Percentiles rank a stretch among this genome's conserved stretches.
Evolutionary conservation across 2,329 filamentous ascomycete species (phyloP).

Genomic region (Colletotrichum sp.): DNA sequence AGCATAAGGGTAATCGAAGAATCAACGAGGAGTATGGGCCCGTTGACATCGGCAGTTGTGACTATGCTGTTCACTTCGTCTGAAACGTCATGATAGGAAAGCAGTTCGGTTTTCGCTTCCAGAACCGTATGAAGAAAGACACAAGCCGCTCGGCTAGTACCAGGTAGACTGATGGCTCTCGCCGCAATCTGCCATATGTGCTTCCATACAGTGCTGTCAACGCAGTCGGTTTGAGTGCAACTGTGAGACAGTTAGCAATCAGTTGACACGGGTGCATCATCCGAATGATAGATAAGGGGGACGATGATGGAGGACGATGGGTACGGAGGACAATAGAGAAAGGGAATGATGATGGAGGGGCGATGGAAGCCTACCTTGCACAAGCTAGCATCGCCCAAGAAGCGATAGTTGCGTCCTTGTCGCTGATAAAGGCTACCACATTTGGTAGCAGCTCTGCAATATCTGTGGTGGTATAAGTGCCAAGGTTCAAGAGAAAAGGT

Average conservation of each 20-base stretch:
- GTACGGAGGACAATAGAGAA: neutral
- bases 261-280: neutral
- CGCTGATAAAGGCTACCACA: constrained; percentile 64
- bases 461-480: constrained; percentile 53
- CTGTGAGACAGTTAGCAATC: constrained; percentile 31
- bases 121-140: constrained; percentile 74
- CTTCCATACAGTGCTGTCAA: constrained; percentile 58
- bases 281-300: neutral
- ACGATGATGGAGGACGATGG: constrained; percentile 1
- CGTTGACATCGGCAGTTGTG: constrained; percentile 79
- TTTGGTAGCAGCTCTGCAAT: constrained; percentile 61
- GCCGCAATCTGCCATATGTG: constrained; percentile 78
- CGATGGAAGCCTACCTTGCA: constrained; percentile 64
- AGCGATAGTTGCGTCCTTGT: constrained; percentile 70
- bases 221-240: constrained; percentile 29
- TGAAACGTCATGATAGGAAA: constrained; percentile 70
- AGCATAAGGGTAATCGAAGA: constrained; percentile 77
- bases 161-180: constrained; percentile 72
- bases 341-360: neutral
- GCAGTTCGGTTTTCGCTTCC: constrained; percentile 61
- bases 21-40: constrained; percentile 80
- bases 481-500: constrained; percentile 59
- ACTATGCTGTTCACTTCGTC: constrained; percentile 77
- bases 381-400: constrained; percentile 89
- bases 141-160: constrained; percentile 78